Evolutionary conservation across 306 rosid genomes (phyloP).

Genomic region (Trichosanthes cucumerina): DNA sequence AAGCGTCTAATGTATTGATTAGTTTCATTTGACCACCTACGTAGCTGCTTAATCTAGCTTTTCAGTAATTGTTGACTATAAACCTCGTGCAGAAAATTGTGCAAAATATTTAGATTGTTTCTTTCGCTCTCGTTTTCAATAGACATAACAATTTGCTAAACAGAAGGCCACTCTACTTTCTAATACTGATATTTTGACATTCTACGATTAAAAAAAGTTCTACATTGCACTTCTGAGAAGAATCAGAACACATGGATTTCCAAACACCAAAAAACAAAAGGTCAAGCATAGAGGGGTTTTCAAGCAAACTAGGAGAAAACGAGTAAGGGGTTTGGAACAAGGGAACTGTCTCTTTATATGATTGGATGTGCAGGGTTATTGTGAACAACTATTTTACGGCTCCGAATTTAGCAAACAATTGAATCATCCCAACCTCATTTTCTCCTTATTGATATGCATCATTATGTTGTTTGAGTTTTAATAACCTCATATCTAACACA

Average conservation of each 20-base stretch:
- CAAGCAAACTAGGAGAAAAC: neutral
- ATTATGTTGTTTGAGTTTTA: neutral
- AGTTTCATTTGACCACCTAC: neutral
- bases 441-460: neutral
- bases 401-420: neutral
- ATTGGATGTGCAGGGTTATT: conserved; percentile 3
- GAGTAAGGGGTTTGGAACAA: neutral
- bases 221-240: neutral
- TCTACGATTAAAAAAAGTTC: neutral
- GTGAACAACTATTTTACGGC: neutral
- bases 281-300: neutral
- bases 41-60: neutral
- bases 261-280: neutral
- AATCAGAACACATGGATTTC: neutral
- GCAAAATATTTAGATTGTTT: neutral
- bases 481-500: conserved; percentile 17
- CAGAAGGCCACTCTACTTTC: neutral
- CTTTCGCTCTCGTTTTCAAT: neutral
- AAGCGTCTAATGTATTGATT: neutral
- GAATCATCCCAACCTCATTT: neutral
- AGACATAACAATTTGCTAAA: neutral
- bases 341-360: neutral
- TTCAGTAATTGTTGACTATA: neutral
- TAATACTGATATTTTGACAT: neutral
- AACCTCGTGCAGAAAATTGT: neutral